Conservation (phyloP, 192 early-diverging fungal species). For the Podila epigama region DNA sequence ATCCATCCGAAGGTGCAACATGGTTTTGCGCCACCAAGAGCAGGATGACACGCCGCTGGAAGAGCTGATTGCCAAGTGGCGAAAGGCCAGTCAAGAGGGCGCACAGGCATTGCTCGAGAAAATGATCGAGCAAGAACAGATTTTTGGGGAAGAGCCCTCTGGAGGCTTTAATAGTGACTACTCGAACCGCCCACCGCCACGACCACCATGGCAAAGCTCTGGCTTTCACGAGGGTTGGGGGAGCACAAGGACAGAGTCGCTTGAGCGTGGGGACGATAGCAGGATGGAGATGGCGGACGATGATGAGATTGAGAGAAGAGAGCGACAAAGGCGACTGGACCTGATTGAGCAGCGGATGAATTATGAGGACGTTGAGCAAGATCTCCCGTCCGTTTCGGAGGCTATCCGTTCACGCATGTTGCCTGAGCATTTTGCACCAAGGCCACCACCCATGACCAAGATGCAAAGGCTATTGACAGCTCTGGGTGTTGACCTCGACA, state of each 20-base stretch:
- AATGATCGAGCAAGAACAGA: slow-evolving; percentile 19
- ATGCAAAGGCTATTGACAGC: slow-evolving; percentile 20
- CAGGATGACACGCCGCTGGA: slow-evolving; percentile 11
- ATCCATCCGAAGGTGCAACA: slow-evolving; percentile 20
- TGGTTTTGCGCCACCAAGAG: slow-evolving; percentile 21
- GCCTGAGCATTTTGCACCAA: background rate
- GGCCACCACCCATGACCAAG: slow-evolving; percentile 4
- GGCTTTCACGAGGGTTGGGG: too few species aligned
- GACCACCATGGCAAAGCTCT: too few species aligned
- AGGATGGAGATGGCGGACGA: background rate
- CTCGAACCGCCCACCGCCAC: too few species aligned
- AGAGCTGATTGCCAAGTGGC: slow-evolving; percentile 34
- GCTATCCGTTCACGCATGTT: slow-evolving; percentile 4
- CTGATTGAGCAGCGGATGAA: slow-evolving; percentile 17
- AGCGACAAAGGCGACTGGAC: background rate
- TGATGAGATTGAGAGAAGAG: background rate
- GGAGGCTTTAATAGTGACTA: background rate
- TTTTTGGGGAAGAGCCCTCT: background rate
- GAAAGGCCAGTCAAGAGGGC: slow-evolving; percentile 18
- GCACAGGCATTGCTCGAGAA: slow-evolving; percentile 29
- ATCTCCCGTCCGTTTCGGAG: slow-evolving; percentile 38
- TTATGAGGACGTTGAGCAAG: slow-evolving; percentile 21
- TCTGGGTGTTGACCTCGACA: slow-evolving; percentile 18
- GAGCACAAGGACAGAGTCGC: background rate
- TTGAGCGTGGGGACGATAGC: background rate